phyloP scores from a whole-genome alignment of 2,329 filamentous ascomycete species.

The Botrytis tulipae region DNA sequence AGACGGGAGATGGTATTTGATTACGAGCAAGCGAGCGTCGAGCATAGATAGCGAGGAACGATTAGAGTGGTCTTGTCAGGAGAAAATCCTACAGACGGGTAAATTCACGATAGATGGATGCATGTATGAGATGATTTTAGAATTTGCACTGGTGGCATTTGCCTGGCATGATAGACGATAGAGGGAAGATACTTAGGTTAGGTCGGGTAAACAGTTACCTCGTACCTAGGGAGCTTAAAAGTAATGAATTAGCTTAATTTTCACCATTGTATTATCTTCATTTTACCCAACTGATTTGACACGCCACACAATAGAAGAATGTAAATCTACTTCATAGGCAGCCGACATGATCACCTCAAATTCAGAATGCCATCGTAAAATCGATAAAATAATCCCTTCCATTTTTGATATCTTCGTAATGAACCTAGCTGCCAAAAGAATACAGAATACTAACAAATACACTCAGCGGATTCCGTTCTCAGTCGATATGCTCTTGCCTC shows the following conservation, averaged over 20 bases:
- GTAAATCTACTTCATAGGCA: too few relatives aligned
- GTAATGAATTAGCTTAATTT: constrained; percentile 1
- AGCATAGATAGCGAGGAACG: neutral
- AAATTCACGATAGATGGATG: neutral
- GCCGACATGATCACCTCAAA: neutral
- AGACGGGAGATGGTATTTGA: neutral
- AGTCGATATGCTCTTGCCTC: neutral
- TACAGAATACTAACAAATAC: constrained; percentile 8
- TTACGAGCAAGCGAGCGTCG: neutral
- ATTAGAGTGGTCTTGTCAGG: neutral
- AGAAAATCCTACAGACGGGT: neutral
- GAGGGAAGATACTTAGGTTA: neutral
- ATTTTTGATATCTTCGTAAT: neutral
- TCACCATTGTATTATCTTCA: neutral
- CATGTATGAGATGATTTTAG: neutral
- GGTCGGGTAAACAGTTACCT: neutral
- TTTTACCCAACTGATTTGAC: too few relatives aligned
- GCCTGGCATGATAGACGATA: neutral
- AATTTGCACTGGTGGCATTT: neutral
- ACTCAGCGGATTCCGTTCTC: neutral
- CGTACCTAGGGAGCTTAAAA: neutral
- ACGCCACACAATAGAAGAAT: neutral
- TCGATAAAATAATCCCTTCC: neutral
- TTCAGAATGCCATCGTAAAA: neutral
- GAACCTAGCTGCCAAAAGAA: neutral